These are phyloP conservation scores for Hygrocybe punicea DNA, from an alignment of 768 basidiomycete species.

Conservation along the genomic window DNA sequence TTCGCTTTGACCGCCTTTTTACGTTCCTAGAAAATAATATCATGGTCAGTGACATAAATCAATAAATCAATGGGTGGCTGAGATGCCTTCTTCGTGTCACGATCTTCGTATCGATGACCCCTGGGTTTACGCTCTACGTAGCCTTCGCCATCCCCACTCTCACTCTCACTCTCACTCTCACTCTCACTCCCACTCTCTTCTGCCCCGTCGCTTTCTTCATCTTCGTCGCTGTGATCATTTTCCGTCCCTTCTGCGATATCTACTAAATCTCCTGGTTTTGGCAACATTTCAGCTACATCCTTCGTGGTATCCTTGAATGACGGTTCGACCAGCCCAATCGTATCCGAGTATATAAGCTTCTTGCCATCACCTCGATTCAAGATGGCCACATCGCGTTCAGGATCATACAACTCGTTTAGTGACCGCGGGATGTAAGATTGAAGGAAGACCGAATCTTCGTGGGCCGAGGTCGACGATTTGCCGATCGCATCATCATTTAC, in stretches of 20 bases:
- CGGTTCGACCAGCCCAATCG: constrained; percentile 71
- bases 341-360: constrained; percentile 80
- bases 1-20: constrained; percentile 88
- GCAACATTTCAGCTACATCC: constrained; percentile 7
- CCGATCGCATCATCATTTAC: constrained; percentile 20
- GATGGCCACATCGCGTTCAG: constrained; percentile 84
- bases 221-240: constrained; percentile 23
- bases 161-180: constrained; percentile 38
- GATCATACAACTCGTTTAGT: constrained; percentile 89
- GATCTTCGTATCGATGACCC: constrained; percentile 92
- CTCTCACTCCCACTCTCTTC: constrained; percentile 35
- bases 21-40: constrained; percentile 59
- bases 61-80: neutral
- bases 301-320: constrained; percentile 5
- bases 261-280: neutral
- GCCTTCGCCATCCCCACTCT: constrained; percentile 36
- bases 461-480: constrained; percentile 35
- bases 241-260: neutral
- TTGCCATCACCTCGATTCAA: constrained; percentile 66
- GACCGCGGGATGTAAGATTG: constrained; percentile 90
- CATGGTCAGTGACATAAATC: neutral
- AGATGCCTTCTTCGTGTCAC: constrained; percentile 81
- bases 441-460: constrained; percentile 88
- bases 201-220: constrained; percentile 28
- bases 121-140: constrained; percentile 59